Percentiles rank a stretch among this genome's conserved stretches.
These are phyloP conservation scores for Kwoniella pini DNA, from an alignment of 768 basidiomycete species.

Conservation along the genomic window DNA sequence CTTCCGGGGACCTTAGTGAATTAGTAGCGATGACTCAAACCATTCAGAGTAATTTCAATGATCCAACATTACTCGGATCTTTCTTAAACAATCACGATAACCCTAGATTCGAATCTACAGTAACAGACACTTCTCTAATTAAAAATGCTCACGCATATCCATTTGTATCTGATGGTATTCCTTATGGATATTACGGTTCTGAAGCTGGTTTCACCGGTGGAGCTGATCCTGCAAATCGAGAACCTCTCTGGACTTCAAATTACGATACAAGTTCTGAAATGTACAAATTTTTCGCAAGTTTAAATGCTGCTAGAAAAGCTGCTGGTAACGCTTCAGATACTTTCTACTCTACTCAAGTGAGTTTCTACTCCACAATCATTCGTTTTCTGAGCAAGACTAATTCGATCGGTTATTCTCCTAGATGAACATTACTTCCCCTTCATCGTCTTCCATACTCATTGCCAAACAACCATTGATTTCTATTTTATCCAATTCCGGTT, in stretches of 20 bases:
- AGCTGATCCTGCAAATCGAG: constrained; percentile 52
- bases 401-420: neutral
- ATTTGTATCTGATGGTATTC: constrained; percentile 55
- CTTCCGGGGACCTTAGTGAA: constrained; percentile 32
- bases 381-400: neutral
- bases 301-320: constrained; percentile 47
- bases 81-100: constrained; percentile 55
- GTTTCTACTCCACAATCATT: neutral
- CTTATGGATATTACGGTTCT: constrained; percentile 53
- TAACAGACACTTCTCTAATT: constrained; percentile 42
- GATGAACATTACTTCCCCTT: constrained; percentile 37
- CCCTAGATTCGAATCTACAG: constrained; percentile 47
- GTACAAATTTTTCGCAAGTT: constrained; percentile 47
- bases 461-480: constrained; percentile 46
- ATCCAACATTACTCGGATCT: constrained; percentile 49
- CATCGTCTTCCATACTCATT: constrained; percentile 42
- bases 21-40: constrained; percentile 42
- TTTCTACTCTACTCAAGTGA: constrained; percentile 51
- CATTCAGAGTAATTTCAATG: constrained; percentile 43
- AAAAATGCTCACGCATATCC: constrained; percentile 55
- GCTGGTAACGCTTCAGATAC: constrained; percentile 36
- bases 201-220: constrained; percentile 53
- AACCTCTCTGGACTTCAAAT: constrained; percentile 46
- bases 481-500: constrained; percentile 47
- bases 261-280: constrained; percentile 44